Evolutionary conservation across 805 yeast genomes (phyloP), one percentile per base, ranked within the genome.

Genomic region (Lipomyces orientalis): DNA sequence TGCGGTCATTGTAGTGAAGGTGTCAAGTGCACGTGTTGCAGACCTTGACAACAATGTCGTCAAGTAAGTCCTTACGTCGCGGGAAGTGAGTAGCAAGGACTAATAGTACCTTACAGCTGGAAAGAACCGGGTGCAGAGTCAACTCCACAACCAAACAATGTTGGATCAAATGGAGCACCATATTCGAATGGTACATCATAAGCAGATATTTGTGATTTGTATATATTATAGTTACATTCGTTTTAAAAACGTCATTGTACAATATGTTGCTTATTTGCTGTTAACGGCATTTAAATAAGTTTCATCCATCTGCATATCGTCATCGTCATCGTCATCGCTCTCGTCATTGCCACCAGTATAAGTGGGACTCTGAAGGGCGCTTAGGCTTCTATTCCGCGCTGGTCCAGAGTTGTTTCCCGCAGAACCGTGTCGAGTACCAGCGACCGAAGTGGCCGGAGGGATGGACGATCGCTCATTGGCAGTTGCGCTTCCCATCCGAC

Each of bases 21-120:
- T 93, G 55, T 83, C 83, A 58, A 83, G 85, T 54, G 93, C 92
- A 33, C 89, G 89, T 74, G 90, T 93, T 31, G 91, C 96, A 12
- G 97, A 93, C 74, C 84, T 87, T 8, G 86, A 89, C 58, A 87
- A 90, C 77, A 88, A 89, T 71, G 82, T 70, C 37, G 61, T 62
- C 49, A 64, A 62, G 68, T 67, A 49, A 8, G 70, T 34, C 9
- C 33, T 14, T 43, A 12, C n/a, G 1, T 16, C 37, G n/a, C 54
- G 22, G 33, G 51, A 16, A 35, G 25, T 29, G n/a, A 14, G 12
- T 19, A 2, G 14, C 22, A 33, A 51, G 14, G 37, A 25, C n/a
- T 60, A 35, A 56, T 34, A 52, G n/a, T 43, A 1, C 19, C 8
- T 14, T 16, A 25, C 39, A 69, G 71, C 37, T 70, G 73, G 73